A percentile compares a stretch with the other conserved stretches of the same genome.
Conservation (phyloP, 192 early-diverging fungal species). For the Coemansia nantahalensis region DNA sequence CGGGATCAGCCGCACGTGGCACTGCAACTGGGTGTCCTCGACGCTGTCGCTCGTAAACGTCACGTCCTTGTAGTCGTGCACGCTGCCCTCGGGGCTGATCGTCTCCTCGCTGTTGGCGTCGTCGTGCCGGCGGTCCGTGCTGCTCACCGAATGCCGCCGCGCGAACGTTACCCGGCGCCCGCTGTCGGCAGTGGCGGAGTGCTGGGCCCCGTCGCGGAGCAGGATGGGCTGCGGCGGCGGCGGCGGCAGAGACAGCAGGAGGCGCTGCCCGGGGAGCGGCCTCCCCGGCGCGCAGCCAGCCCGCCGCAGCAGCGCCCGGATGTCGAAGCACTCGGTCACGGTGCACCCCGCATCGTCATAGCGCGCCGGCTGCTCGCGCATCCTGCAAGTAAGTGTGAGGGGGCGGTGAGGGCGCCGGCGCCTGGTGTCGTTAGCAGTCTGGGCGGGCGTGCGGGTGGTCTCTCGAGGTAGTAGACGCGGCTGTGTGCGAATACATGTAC, state of each 20-base stretch:
- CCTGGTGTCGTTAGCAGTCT: not conserved
- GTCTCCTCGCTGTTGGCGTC: not conserved
- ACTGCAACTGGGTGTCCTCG: not conserved
- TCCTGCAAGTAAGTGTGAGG: no score
- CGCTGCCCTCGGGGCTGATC: not conserved
- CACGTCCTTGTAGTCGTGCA: no score
- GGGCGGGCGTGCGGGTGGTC: no score
- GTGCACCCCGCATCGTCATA: conserved; percentile 13
- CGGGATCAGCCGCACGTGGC: conserved; percentile 29
- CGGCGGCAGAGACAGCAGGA: conserved; percentile 5
- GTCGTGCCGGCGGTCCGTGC: not conserved
- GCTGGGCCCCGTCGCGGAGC: conserved; percentile 16
- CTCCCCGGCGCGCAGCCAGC: conserved; percentile 17
- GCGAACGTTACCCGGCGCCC: conserved; percentile 29
- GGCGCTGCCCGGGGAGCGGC: conserved; percentile 25
- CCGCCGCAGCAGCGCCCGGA: conserved; percentile 29
- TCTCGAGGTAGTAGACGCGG: no score
- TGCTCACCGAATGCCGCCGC: no score
- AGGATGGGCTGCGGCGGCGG: conserved; percentile 3
- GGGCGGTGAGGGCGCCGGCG: not conserved
- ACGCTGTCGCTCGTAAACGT: not conserved
- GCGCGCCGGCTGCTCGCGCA: conserved; percentile 2
- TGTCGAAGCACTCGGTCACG: conserved; percentile 16
- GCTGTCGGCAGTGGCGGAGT: not conserved
- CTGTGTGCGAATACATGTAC: no score